Conservation (phyloP, 495 filamentous ascomycete genomes). For the Neurospora sp. region DNA sequence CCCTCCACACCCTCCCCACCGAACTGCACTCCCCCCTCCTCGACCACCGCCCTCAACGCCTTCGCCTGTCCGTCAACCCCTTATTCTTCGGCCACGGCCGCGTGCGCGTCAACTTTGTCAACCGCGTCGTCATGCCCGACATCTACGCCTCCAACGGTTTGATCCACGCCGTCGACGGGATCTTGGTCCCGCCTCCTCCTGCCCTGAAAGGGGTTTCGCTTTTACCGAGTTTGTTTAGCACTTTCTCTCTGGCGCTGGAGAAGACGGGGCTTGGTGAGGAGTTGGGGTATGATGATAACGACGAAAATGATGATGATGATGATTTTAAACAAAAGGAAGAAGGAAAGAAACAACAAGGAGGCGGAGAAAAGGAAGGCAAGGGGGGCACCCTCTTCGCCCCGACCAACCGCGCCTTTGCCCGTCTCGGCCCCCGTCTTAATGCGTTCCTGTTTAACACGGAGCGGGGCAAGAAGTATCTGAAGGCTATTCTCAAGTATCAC, state of each 20-base stretch:
- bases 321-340: background rate
- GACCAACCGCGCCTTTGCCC: constrained; percentile 61
- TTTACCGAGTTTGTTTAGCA: constrained; percentile 65
- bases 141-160: constrained; percentile 63
- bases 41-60: constrained; percentile 51
- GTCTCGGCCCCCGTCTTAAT: constrained; percentile 58
- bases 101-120: constrained; percentile 63
- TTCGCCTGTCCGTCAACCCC: constrained; percentile 37
- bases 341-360: background rate
- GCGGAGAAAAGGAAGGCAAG: constrained; percentile 9
- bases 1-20: constrained; percentile 62
- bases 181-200: constrained; percentile 64
- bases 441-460: constrained; percentile 64
- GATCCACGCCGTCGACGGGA: constrained; percentile 61
- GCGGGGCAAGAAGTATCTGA: constrained; percentile 59
- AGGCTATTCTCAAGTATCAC: constrained; percentile 67
- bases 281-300: background rate
- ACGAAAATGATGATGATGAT: background rate
- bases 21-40: constrained; percentile 44
- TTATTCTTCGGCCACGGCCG: constrained; percentile 19
- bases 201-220: constrained; percentile 50
- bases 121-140: constrained; percentile 52
- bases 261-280: constrained; percentile 53
- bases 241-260: constrained; percentile 56
- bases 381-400: constrained; percentile 65